Evolutionary conservation across 108 stramenopile genomes (phyloP), one percentile per base, ranked within the genome.

Genomic region (Fistulifera solaris): DNA sequence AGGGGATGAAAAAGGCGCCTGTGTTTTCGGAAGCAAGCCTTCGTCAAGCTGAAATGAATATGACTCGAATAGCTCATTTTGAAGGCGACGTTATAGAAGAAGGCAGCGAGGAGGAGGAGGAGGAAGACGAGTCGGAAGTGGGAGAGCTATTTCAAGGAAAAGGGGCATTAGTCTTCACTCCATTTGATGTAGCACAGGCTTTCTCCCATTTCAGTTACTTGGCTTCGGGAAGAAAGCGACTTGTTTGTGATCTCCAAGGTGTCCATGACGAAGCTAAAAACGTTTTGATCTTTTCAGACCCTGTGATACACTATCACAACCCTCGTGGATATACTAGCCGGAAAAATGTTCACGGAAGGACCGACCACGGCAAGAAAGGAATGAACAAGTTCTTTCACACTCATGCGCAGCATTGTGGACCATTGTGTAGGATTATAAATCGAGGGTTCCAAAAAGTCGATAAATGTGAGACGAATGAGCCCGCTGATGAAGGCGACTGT

Each of bases 211-310:
- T 62, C 42, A 66, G 40, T 46, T 66, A 66, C 47, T 28, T 42
- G 28, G 26, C 25, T 18, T 49, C 27, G 3, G 54, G 65, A 18
- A 48, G 31, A 27, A 66, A 62, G 38, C 21, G 35, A 11, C 21
- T 71, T 14, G 51, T 71, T 10, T 61, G 59, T 38, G 70, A 71
- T 27, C 38, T 71, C 7, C 70, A 71, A 28, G 70, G 70, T 27
- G 61, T 66, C 24, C 55, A 46, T 52, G 47, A 61, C 40, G 38
- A 54, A 27, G 22, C 27, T 18, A 38, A 38, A n/a, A 59, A 61
- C 47, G 55, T 38, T 15, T 54, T 65, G 7, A 35, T 41, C 18
- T 54, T 70, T 17, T 60, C 65, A 0, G 70, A 71, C 40, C 70
- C 70, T 14, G 74, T 62, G 14, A 60, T 75, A n/a, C 74, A 45